These are phyloP conservation scores for Penicillium verhagenii DNA, from an alignment of 495 filamentous ascomycete species.

Conservation along the genomic window DNA sequence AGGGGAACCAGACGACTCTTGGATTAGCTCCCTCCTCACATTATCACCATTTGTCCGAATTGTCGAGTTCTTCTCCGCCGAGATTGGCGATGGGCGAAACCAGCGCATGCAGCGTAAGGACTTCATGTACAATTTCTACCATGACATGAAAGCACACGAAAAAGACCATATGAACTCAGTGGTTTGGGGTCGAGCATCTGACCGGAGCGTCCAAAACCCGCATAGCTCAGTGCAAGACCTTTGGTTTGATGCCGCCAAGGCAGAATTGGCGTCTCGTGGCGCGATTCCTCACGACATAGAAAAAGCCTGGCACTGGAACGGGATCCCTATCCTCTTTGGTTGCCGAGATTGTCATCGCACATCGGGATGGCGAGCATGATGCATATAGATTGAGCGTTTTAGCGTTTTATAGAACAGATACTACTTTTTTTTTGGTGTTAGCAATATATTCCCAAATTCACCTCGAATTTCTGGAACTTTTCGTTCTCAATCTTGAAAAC, in stretches of 20 bases:
- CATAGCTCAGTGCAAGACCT: slow-evolving; percentile 40
- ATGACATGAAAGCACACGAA: slow-evolving; percentile 35
- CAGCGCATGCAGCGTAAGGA: slow-evolving; percentile 45
- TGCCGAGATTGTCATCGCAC: slow-evolving; percentile 33
- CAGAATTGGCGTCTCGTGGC: slow-evolving; percentile 32
- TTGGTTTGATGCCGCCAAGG: slow-evolving; percentile 41
- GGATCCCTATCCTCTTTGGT: slow-evolving; percentile 38
- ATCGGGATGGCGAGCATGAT: slow-evolving; percentile 38
- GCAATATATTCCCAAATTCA: not conserved
- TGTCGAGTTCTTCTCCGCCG: slow-evolving; percentile 47
- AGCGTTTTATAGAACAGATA: slow-evolving; percentile 11
- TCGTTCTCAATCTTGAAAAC: too few species aligned
- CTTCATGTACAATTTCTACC: slow-evolving; percentile 48
- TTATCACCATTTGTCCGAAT: slow-evolving; percentile 42
- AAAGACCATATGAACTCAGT: slow-evolving; percentile 42
- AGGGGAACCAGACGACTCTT: slow-evolving; percentile 36
- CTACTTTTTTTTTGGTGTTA: not conserved
- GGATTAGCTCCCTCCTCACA: slow-evolving; percentile 46
- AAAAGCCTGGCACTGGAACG: slow-evolving; percentile 31
- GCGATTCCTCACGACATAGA: slow-evolving; percentile 36
- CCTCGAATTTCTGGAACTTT: too few species aligned
- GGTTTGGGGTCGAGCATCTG: slow-evolving; percentile 34
- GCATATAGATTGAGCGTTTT: slow-evolving; percentile 9
- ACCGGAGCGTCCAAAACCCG: slow-evolving; percentile 21
- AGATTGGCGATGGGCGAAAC: slow-evolving; percentile 45